Evolutionary conservation across 306 rosid genomes (phyloP).

Genomic region (Cicer pinnatifidum): DNA sequence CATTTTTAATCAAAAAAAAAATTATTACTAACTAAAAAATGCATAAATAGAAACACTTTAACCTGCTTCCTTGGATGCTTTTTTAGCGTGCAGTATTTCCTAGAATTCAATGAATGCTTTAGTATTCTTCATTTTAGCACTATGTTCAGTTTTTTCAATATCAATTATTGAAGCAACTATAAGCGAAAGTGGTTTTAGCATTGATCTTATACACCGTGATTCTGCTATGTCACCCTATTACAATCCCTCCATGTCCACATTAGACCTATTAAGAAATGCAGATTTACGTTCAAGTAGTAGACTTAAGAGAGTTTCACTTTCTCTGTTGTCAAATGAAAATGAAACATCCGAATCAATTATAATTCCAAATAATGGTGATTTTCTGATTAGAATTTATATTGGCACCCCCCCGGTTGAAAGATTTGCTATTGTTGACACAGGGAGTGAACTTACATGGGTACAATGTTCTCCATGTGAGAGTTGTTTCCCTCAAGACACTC

Average conservation of each 20-base stretch:
- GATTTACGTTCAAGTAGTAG: constrained; percentile 20
- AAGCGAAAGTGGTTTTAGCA: constrained; percentile 4
- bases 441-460: constrained; percentile 41
- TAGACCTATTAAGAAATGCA: background rate
- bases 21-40: background rate
- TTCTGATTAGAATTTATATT: constrained; percentile 37
- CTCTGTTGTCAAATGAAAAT: background rate
- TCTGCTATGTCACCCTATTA: constrained; percentile 42
- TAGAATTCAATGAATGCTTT: background rate
- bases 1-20: background rate
- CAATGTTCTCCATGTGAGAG: constrained; percentile 3
- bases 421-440: constrained; percentile 40
- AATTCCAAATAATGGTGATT: constrained; percentile 12
- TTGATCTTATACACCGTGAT: constrained; percentile 45
- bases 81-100: background rate
- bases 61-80: background rate
- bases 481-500: constrained; percentile 34
- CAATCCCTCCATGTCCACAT: constrained; percentile 24
- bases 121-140: background rate
- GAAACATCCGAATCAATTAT: background rate
- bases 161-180: background rate
- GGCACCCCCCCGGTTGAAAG: constrained; percentile 47
- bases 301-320: background rate
- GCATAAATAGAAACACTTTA: constrained; percentile 4
- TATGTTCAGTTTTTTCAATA: constrained; percentile 3